These are phyloP conservation scores for Chalaropsis thielavioides DNA, from an alignment of 2,329 filamentous ascomycete species.

Conservation along the genomic window DNA sequence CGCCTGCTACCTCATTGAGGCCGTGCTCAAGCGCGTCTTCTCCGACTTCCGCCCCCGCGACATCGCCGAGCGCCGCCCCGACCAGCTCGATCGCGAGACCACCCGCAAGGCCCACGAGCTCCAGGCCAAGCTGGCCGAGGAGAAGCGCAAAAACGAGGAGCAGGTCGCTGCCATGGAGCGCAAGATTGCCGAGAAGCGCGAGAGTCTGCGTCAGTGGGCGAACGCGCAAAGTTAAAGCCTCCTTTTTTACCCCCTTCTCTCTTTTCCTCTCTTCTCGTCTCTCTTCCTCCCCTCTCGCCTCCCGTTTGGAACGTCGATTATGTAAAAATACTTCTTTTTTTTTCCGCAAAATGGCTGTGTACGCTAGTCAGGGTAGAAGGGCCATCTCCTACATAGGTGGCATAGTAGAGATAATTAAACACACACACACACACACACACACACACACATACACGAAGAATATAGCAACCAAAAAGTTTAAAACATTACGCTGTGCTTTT, in stretches of 20 bases:
- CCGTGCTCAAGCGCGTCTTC: slow-evolving; percentile 69
- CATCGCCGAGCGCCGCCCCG: slow-evolving; percentile 71
- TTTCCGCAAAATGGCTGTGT: background rate
- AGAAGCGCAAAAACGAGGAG: slow-evolving; percentile 36
- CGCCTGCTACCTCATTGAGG: slow-evolving; percentile 78
- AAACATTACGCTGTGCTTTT: too few species aligned
- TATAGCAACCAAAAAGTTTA: too few species aligned
- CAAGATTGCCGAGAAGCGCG: slow-evolving; percentile 28
- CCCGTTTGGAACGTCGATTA: too few species aligned
- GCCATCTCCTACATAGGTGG: too few species aligned
- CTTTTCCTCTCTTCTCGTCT: too few species aligned
- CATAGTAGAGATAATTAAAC: too few species aligned
- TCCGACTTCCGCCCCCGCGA: slow-evolving; percentile 88
- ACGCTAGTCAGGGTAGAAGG: background rate
- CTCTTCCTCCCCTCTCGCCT: too few species aligned
- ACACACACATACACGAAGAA: too few species aligned
- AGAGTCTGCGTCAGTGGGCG: background rate
- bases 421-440: too few species aligned
- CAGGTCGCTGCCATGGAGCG: slow-evolving; percentile 47
- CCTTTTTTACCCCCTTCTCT: background rate
- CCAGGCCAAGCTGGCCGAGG: slow-evolving; percentile 24
- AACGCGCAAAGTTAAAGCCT: background rate
- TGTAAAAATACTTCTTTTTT: background rate
- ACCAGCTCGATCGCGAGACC: slow-evolving; percentile 61
- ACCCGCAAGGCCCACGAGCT: slow-evolving; percentile 34